Evolutionary conservation across 257 asterid genomes (phyloP).

Genomic region (Echites panduratus): DNA sequence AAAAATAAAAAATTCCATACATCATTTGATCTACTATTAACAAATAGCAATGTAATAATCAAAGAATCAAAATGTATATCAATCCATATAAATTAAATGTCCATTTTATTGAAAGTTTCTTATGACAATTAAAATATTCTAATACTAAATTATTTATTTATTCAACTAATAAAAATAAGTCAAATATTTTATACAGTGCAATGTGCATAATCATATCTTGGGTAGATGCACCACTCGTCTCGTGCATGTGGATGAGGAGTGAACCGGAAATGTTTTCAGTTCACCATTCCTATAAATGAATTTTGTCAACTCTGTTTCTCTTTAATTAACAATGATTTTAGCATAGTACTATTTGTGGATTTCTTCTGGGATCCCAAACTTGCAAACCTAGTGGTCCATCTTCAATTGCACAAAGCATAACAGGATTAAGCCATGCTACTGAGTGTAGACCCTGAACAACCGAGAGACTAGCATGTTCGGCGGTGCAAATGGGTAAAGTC

Average conservation of each 20-base stretch:
- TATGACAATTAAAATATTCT: no score
- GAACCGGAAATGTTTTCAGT: slow-evolving; percentile 42
- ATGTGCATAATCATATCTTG: slow-evolving; percentile 94
- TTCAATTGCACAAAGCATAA: slow-evolving; percentile 36
- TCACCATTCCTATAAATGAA: neutral
- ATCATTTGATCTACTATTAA: no score
- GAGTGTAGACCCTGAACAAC: slow-evolving; percentile 41
- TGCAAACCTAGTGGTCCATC: slow-evolving; percentile 37
- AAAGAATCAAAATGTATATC: no score
- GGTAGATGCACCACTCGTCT: slow-evolving; percentile 97
- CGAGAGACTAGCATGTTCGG: slow-evolving; percentile 46
- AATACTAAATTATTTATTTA: no score
- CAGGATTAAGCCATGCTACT: slow-evolving; percentile 51
- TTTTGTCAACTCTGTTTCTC: neutral
- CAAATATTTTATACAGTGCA: no score
- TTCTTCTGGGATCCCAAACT: slow-evolving; percentile 43
- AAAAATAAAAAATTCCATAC: no score
- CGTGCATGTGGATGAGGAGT: slow-evolving; percentile 99
- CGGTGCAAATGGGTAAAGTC: slow-evolving; percentile 35
- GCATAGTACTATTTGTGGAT: slow-evolving; percentile 3
- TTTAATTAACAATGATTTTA: neutral
- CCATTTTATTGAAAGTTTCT: no score
- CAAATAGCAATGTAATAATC: no score
- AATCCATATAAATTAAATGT: no score
- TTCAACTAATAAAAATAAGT: no score